Evolutionary conservation across 2,329 filamentous ascomycete species (phyloP).

Genomic region (Elsinoe necatrix): DNA sequence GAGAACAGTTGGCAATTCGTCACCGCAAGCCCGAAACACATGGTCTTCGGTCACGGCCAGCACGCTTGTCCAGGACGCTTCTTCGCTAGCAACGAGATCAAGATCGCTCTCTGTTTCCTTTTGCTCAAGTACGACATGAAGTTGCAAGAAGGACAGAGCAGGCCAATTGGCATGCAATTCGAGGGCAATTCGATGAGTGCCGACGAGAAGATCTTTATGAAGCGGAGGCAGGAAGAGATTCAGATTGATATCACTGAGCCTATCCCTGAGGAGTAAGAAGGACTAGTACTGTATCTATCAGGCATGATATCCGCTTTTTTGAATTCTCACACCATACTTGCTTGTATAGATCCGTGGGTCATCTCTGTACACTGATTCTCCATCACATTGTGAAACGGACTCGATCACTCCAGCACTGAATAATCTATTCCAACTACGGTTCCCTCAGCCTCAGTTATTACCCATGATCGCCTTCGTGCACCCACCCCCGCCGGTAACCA

Average conservation of each 20-base stretch:
- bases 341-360: not conserved
- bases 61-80: conserved; percentile 31
- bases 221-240: conserved; percentile 13
- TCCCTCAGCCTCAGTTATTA: not conserved
- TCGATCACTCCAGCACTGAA: not conserved
- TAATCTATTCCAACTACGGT: not conserved
- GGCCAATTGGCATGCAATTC: conserved; percentile 13
- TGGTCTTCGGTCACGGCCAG: conserved; percentile 26
- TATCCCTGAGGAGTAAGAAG: not conserved
- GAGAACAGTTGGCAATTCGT: conserved; percentile 22
- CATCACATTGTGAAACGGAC: not conserved
- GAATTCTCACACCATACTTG: not conserved
- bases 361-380: not conserved
- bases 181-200: conserved; percentile 6
- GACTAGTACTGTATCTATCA: too few relatives aligned
- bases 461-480: not conserved
- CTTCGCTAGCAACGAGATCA: conserved; percentile 29
- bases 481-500: not conserved
- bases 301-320: too few relatives aligned
- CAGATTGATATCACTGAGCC: conserved; percentile 13
- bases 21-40: conserved; percentile 20
- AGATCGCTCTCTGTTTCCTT: conserved; percentile 28
- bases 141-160: conserved; percentile 20
- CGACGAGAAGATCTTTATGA: conserved; percentile 1
- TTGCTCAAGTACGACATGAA: conserved; percentile 30